phyloP scores from a whole-genome alignment of 2,329 filamentous ascomycete genomes.

The Nemania sp. region DNA sequence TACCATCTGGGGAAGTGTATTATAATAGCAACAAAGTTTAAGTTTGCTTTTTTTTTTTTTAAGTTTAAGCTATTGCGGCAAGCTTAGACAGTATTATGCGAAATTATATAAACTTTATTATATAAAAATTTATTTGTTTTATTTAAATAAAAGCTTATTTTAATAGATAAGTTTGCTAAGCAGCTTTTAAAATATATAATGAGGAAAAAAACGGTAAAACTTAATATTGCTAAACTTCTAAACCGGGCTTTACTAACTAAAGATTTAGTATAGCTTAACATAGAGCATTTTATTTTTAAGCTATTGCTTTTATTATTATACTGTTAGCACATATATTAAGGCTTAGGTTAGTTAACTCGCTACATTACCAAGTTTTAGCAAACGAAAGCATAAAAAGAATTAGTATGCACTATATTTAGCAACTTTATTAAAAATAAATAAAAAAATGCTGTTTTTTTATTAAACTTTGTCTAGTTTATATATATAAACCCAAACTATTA shows the following conservation, averaged over 20 bases:
- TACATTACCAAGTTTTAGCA: not conserved
- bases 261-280: not conserved
- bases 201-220: not conserved
- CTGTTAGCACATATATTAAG: not conserved
- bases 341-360: not conserved
- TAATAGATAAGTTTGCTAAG: not conserved
- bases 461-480: not conserved
- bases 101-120: not conserved
- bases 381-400: not conserved
- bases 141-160: not conserved
- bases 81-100: not conserved
- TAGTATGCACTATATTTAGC: not conserved
- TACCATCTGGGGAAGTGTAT: not conserved
- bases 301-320: not conserved
- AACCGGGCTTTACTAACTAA: not conserved
- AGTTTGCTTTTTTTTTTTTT: not conserved
- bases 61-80: not conserved
- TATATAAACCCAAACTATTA: not conserved
- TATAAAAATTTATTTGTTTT: not conserved
- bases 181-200: not conserved
- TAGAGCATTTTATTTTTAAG: not conserved
- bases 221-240: not conserved
- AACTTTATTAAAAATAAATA: slow-evolving; percentile 2
- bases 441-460: not conserved
- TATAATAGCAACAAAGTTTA: not conserved